These are phyloP conservation scores for Jaapia argillacea DNA, from an alignment of 768 basidiomycete genomes.

Conservation along the genomic window DNA sequence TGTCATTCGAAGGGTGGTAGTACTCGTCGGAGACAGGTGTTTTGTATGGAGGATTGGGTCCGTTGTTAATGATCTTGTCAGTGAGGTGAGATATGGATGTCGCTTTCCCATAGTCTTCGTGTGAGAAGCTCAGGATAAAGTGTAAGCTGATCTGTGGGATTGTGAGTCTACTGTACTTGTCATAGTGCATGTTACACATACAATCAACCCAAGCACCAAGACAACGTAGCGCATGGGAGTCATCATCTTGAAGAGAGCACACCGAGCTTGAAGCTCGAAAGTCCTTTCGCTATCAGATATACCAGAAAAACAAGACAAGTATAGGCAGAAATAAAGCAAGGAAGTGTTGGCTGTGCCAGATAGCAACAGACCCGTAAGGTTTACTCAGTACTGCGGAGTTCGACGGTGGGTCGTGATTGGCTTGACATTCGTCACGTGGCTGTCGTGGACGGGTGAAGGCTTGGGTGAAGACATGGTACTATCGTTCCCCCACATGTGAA, in stretches of 20 bases:
- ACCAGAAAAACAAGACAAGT: no score
- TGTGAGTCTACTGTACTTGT: background rate
- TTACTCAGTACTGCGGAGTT: no score
- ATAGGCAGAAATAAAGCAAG: no score
- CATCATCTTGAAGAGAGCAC: constrained; percentile 49
- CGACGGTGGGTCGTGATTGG: no score
- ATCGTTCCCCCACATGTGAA: no score
- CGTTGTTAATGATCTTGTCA: constrained; percentile 12
- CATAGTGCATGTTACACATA: constrained; percentile 7
- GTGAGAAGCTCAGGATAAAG: constrained; percentile 40
- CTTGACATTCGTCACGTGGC: no score
- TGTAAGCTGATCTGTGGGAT: constrained; percentile 42
- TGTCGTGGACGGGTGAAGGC: no score
- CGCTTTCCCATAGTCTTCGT: constrained; percentile 36
- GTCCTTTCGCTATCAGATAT: no score
- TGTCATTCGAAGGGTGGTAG: constrained; percentile 12
- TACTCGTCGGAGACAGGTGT: constrained; percentile 36
- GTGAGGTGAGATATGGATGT: constrained; percentile 32
- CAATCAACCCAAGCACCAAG: constrained; percentile 25
- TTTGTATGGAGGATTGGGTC: constrained; percentile 36
- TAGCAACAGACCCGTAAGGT: no score
- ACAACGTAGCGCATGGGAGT: constrained; percentile 51
- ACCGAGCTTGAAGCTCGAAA: no score
- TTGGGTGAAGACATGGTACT: no score
- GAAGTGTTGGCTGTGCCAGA: no score